Percentiles rank a stretch among this genome's conserved stretches.
These are phyloP conservation scores for Aspergillus mulundensis DNA, from an alignment of 495 filamentous ascomycete genomes.

Conservation along the genomic window DNA sequence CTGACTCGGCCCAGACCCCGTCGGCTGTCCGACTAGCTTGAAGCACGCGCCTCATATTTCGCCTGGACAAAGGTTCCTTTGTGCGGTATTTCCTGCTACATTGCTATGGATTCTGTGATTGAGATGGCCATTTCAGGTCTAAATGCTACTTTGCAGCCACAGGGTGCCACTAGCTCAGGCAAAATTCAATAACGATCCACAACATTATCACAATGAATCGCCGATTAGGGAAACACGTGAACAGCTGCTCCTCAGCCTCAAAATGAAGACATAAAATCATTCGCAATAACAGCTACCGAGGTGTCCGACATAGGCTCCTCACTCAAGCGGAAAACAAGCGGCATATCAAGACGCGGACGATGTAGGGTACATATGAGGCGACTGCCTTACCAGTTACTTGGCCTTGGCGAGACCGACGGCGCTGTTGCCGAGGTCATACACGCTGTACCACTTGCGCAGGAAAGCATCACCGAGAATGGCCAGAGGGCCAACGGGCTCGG, in stretches of 20 bases:
- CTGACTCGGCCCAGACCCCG: constrained; percentile 13
- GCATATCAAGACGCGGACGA: background rate
- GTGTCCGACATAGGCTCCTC: background rate
- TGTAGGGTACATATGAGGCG: background rate
- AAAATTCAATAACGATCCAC: constrained; percentile 3
- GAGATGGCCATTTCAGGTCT: background rate
- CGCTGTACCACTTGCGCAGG: constrained; percentile 94
- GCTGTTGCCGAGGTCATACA: constrained; percentile 85
- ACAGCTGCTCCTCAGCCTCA: background rate
- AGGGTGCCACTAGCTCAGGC: constrained; percentile 4
- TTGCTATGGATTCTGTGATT: background rate
- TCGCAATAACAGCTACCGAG: background rate
- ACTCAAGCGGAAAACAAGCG: background rate
- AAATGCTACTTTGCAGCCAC: constrained; percentile 4
- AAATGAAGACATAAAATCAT: background rate
- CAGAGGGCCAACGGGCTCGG: constrained; percentile 82
- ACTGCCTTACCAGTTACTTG: constrained; percentile 46
- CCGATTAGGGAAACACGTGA: background rate
- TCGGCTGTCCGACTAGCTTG: background rate
- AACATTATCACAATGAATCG: constrained; percentile 1
- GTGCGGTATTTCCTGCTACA: background rate
- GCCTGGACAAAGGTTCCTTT: background rate
- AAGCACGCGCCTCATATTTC: background rate
- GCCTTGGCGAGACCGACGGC: constrained; percentile 84
- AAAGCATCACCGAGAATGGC: constrained; percentile 97